Base-by-base conservation (phyloP, 2,329 filamentous ascomycete genomes). In the Ophiosphaerella narmari region DNA sequence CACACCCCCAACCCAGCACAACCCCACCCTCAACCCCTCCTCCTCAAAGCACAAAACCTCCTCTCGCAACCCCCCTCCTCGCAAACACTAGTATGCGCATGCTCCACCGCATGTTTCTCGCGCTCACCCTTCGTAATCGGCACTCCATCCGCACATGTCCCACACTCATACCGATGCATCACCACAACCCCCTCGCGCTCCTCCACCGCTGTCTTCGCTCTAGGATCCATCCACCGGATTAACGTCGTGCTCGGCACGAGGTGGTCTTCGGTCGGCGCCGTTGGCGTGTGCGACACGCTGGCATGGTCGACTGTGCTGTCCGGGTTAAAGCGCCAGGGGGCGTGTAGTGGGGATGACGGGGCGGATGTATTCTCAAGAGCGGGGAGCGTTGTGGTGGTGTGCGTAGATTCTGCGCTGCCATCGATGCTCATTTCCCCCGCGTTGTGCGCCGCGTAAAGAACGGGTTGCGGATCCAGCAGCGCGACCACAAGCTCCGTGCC, bases 401-500 rank as follows among this genome's bases (percentile, higher is more conserved):
- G 18, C 31, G 24, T 11, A 14, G 8, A 13, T 9, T n/a, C 39
- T 21, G 7, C 12, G 37, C 18, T 11, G 23, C 13, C 1, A 12
- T 47, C 21, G 13, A 13, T 24, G 26, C 26, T 14, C n/a, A 12
- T 34, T 2, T 24, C 37, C 5, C 26, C 23, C 4, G 18, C 12
- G 29, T 33, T 13, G 8, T 29, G 23, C 11, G 38, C 12, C 32
- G 48, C 39, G 21, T 39, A 35, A 14, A 48, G 26, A 6, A 43
- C 23, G n/a, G 47, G 50, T 23, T 44, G 44, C 7, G 38, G 37
- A 34, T 54, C 44, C 7, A 72, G 48, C 3, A 73, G 40, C 1
- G 58, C 50, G 24, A 67, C 48, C 9, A 70, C 59, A 12, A 71
- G 59, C 2, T 53, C 55, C 44, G 68, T 62, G 13, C 63, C 59